Evolutionary conservation across 345 rosid species (phyloP), one percentile per base, ranked within the genome.

Genomic region (Eucalyptus sp.): DNA sequence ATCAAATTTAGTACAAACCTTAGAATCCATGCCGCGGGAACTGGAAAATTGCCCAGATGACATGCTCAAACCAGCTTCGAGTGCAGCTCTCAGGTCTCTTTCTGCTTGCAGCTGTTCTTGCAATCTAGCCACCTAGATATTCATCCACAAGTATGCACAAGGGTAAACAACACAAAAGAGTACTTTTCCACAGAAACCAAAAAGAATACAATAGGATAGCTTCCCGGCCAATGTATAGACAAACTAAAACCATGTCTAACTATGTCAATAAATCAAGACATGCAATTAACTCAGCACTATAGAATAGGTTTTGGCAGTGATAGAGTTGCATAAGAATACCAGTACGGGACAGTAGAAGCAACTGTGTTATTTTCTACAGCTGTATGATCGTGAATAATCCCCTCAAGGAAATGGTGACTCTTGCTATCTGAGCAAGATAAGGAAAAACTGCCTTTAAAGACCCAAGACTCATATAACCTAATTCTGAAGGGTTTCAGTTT

Each of bases 81-180:
- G 92, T 86, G 99, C 99, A 87, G 99, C 97, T 93, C 99, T 94
- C 90, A 97, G 98, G 93, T 98, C 99, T 92, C 99, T 96, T 91
- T 98, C 99, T 13, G 99, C 99, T 93, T 98, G 99, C 92, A 98
- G 93, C 95, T 98, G 99, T 94, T 98, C 99, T 93, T 97, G 99
- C 93, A 98, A 93, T 93, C 99, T 94, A 87, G 98, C 94, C 13
- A 98, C 99, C 99, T 97, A 89, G 71, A 92, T 29, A 88, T 62
- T 90, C 86, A 94, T 86, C 71, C 71, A 88, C 56, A 86, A 8
- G 54, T 49, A 48, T 68, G 68, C 90, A 87, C 92, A n/a, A 13
- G 86, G 56, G 90, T 80, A 49, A 46, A 86, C 43, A 50, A 13
- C 87, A 86, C n/a, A 51, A 64, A 33, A 48, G 17, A 87, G 13